Percentiles rank a stretch among this genome's conserved stretches.
Evolutionary conservation across 1,284 basidiomycete genomes (phyloP).

Genomic region (Inonotus obliquus): DNA sequence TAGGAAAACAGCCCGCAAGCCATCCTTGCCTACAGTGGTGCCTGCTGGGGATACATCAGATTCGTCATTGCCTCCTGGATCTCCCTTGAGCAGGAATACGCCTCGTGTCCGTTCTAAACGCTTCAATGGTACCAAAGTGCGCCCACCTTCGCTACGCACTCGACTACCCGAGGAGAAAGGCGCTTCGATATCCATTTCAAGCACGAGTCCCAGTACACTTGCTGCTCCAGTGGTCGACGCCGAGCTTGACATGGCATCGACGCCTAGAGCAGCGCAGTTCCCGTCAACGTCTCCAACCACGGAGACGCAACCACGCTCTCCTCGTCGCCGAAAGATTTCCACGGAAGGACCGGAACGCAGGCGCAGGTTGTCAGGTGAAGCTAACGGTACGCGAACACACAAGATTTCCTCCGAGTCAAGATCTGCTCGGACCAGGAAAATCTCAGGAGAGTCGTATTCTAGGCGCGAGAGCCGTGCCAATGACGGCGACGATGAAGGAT

Average conservation of each 20-base stretch:
- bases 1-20: constrained; percentile 34
- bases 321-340: constrained; percentile 30
- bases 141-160: constrained; percentile 44
- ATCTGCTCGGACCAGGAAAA: constrained; percentile 1
- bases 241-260: constrained; percentile 46
- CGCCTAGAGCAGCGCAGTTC: constrained; percentile 53
- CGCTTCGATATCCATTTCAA: constrained; percentile 30
- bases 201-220: constrained; percentile 41
- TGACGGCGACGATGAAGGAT: constrained; percentile 75
- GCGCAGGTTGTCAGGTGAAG: constrained; percentile 44
- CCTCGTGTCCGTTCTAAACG: constrained; percentile 48
- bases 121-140: constrained; percentile 26
- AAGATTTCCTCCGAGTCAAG: constrained; percentile 42
- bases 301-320: constrained; percentile 23
- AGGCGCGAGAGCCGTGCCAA: constrained; percentile 53
- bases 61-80: constrained; percentile 35
- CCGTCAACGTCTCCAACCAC: constrained; percentile 27
- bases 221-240: constrained; percentile 47
- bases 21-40: constrained; percentile 30
- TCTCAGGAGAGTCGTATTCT: constrained; percentile 2
- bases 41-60: constrained; percentile 41
- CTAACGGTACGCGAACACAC: constrained; percentile 31
- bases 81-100: constrained; percentile 27
- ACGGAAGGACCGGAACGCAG: constrained; percentile 26
- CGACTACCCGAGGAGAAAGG: constrained; percentile 26